Conservation (phyloP, 176 grass and related monocot genomes). For the Melocanna baccifera region DNA sequence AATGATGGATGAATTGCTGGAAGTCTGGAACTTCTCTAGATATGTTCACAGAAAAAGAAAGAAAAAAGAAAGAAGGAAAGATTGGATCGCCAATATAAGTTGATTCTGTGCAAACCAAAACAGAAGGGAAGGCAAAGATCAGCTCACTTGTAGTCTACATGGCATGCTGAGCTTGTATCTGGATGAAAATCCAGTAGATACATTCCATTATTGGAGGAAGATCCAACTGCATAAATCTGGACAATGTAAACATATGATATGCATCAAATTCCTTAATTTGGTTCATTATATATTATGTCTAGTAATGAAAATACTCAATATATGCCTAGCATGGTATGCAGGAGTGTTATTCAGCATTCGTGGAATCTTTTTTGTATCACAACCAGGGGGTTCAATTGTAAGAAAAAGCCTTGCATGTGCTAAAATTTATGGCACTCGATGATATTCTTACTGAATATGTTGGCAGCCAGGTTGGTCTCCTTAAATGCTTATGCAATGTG, state of each 20-base stretch:
- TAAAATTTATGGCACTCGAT: constrained; percentile 8
- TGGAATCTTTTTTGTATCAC: neutral
- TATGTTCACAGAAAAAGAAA: neutral
- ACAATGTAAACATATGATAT: constrained; percentile 10
- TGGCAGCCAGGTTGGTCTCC: constrained; percentile 68
- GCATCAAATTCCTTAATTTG: constrained; percentile 1
- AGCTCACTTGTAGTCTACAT: constrained; percentile 78
- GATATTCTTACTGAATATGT: constrained; percentile 61
- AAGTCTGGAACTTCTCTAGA: constrained; percentile 3
- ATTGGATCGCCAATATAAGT: neutral
- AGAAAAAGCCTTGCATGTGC: neutral
- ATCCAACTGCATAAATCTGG: constrained; percentile 82
- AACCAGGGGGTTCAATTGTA: neutral
- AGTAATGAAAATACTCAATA: neutral
- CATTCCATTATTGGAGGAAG: constrained; percentile 62
- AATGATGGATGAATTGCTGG: neutral
- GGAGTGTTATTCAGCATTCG: constrained; percentile 1
- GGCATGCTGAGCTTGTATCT: constrained; percentile 66
- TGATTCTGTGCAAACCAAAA: constrained; percentile 1
- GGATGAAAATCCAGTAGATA: constrained; percentile 85
- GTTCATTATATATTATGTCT: constrained; percentile 6
- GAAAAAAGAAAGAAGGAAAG: neutral
- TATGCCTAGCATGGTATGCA: neutral
- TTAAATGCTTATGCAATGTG: constrained; percentile 28
- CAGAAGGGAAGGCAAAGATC: constrained; percentile 16